These are phyloP conservation scores for Cryphonectria radicalis DNA, from an alignment of 2,329 filamentous ascomycete species.

Conservation along the genomic window DNA sequence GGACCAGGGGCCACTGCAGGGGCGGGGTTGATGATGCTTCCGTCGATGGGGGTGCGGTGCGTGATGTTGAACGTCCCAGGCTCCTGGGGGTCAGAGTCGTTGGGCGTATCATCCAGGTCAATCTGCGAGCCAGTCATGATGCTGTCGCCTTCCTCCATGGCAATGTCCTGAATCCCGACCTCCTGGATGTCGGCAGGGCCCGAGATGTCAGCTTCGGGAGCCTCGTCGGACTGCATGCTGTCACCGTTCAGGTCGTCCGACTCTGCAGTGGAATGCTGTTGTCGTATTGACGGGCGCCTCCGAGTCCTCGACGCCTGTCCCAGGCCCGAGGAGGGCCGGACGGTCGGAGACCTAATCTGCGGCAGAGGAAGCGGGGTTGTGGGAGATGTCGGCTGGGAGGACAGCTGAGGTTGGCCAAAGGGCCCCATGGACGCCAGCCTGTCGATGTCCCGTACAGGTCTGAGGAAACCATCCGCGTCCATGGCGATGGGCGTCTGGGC, in stretches of 20 bases:
- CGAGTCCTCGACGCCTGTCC: conserved; percentile 60
- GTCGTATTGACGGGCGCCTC: conserved; percentile 82
- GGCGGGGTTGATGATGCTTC: conserved; percentile 75
- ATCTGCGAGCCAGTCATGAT: conserved; percentile 78
- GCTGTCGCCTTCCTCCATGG: conserved; percentile 77
- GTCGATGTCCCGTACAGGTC: conserved; percentile 81
- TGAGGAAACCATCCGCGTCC: conserved; percentile 72
- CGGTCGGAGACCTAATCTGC: conserved; percentile 61
- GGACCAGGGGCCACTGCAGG: conserved; percentile 51
- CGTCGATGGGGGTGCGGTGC: conserved; percentile 81
- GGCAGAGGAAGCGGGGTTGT: conserved; percentile 79
- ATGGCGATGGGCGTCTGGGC: conserved; percentile 72
- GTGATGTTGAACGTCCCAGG: conserved; percentile 93
- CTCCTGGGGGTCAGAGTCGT: conserved; percentile 83
- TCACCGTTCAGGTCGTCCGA: conserved; percentile 86
- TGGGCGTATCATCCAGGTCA: conserved; percentile 74
- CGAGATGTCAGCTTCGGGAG: conserved; percentile 76
- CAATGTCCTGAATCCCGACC: conserved; percentile 83
- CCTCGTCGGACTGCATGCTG: conserved; percentile 78
- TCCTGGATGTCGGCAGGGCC: conserved; percentile 80
- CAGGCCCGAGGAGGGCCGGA: conserved; percentile 56
- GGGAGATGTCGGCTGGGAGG: conserved; percentile 90
- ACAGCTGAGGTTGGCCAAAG: conserved; percentile 68
- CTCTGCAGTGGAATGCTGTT: conserved; percentile 89
- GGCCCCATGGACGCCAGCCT: conserved; percentile 82